These are phyloP conservation scores for Trichomonascaceae sp. DNA, from an alignment of 1,139 yeast genomes.

Conservation along the genomic window DNA sequence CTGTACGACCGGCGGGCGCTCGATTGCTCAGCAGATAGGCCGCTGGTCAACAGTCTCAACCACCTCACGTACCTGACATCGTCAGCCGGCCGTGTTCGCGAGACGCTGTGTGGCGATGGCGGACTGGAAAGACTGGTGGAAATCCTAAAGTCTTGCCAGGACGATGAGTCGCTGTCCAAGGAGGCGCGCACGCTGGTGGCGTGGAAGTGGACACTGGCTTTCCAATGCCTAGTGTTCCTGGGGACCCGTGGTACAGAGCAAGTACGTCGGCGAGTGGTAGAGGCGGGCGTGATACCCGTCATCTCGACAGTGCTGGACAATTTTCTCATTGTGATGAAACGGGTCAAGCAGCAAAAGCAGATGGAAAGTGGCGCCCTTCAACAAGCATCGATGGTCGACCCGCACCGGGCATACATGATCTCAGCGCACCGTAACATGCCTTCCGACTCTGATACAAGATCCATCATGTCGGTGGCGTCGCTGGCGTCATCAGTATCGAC, in stretches of 20 bases:
- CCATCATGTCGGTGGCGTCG: background rate
- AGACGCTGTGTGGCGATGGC: conserved; percentile 79
- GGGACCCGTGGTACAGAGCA: conserved; percentile 89
- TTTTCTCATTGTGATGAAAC: conserved; percentile 18
- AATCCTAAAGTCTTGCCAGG: conserved; percentile 68
- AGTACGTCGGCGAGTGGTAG: conserved; percentile 73
- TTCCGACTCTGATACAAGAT: no score
- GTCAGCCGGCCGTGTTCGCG: conserved; percentile 79
- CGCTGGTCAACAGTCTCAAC: conserved; percentile 81
- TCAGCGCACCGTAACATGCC: background rate
- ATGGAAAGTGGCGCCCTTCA: no score
- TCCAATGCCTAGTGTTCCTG: conserved; percentile 79
- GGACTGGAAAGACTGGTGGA: conserved; percentile 82
- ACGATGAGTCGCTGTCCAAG: conserved; percentile 6
- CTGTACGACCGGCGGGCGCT: conserved; percentile 86
- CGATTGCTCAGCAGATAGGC: conserved; percentile 81
- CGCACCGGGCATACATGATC: background rate
- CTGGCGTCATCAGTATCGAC: background rate
- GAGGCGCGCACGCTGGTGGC: conserved; percentile 43
- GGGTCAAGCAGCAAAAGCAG: background rate
- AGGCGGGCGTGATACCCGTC: conserved; percentile 83
- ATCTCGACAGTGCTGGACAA: conserved; percentile 87
- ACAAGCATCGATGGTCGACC: no score
- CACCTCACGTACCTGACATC: conserved; percentile 80
- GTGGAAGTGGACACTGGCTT: conserved; percentile 95